phyloP scores from a whole-genome alignment of 768 basidiomycete genomes.

The Pleurotus citrinopileatus region DNA sequence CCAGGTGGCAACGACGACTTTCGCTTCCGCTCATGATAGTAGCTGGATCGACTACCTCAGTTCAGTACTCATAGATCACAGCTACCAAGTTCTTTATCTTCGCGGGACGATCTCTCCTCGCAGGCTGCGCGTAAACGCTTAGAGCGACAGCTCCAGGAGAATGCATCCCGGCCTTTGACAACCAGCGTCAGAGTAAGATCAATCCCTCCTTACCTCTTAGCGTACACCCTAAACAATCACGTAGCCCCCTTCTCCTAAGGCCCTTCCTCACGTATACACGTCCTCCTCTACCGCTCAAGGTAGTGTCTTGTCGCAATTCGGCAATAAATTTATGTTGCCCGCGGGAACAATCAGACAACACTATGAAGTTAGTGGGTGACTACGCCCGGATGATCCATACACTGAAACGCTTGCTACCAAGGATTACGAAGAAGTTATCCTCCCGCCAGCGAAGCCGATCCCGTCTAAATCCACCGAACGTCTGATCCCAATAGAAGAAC shows the following conservation, averaged over 20 bases:
- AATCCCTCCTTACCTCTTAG: background rate
- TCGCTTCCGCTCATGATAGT: too few relatives aligned
- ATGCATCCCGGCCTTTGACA: conserved; percentile 67
- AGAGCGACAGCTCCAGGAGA: conserved; percentile 55
- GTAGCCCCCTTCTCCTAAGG: conserved; percentile 54
- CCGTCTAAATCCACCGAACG: conserved; percentile 73
- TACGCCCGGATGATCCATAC: background rate
- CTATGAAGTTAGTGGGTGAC: conserved; percentile 51
- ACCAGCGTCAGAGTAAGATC: conserved; percentile 45
- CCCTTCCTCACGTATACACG: conserved; percentile 88
- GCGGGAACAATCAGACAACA: conserved; percentile 71
- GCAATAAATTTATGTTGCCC: conserved; percentile 79
- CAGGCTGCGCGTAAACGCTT: conserved; percentile 57
- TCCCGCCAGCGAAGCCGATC: conserved; percentile 80
- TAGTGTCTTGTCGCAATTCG: conserved; percentile 66
- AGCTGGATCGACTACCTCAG: too few relatives aligned
- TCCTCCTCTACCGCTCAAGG: conserved; percentile 57
- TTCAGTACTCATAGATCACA: too few relatives aligned
- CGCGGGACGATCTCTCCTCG: conserved; percentile 27
- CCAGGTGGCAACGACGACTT: conserved; percentile 10
- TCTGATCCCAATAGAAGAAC: conserved; percentile 64
- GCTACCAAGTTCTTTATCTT: background rate
- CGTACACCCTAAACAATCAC: background rate
- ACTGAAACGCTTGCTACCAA: conserved; percentile 23
- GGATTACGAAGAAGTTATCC: conserved; percentile 86